phyloP scores from a whole-genome alignment of 164 flowering plant genomes.

The Vitis rotundifolia region DNA sequence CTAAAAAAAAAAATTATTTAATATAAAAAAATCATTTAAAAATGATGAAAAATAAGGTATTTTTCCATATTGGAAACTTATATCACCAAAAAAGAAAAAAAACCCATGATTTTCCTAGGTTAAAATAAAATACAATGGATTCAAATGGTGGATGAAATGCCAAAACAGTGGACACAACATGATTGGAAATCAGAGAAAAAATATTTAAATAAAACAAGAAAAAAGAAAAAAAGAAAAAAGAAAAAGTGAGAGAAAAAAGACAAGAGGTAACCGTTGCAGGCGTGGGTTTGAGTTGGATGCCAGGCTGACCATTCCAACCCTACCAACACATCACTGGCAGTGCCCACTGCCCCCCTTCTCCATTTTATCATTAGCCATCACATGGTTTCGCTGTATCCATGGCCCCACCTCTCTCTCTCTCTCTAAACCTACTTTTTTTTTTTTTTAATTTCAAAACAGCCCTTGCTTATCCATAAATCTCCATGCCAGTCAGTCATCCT shows the following conservation, averaged over 20 bases:
- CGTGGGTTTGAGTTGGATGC: conserved; percentile 18
- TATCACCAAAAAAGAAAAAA: no score
- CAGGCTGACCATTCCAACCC: conserved; percentile 20
- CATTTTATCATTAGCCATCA: conserved; percentile 21
- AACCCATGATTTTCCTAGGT: no score
- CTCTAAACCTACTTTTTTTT: background rate
- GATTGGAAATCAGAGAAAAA: background rate
- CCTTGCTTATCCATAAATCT: conserved; percentile 23
- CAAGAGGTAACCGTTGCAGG: conserved; percentile 24
- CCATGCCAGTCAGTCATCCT: background rate
- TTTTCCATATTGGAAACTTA: no score
- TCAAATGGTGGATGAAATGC: no score
- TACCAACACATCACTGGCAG: conserved; percentile 9
- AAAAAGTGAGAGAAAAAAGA: conserved; percentile 8
- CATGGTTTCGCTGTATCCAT: conserved; percentile 26
- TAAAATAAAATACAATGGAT: no score
- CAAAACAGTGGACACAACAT: background rate
- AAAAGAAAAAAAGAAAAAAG: background rate
- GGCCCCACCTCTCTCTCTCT: conserved; percentile 12
- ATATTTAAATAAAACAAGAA: background rate
- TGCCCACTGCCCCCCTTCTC: no score
- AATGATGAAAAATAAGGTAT: no score
- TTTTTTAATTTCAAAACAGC: conserved; percentile 11
- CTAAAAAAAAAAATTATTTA: no score
- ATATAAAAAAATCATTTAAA: no score